phyloP scores from a whole-genome alignment of 176 grass and related monocot genomes.

The Secale cereale region DNA sequence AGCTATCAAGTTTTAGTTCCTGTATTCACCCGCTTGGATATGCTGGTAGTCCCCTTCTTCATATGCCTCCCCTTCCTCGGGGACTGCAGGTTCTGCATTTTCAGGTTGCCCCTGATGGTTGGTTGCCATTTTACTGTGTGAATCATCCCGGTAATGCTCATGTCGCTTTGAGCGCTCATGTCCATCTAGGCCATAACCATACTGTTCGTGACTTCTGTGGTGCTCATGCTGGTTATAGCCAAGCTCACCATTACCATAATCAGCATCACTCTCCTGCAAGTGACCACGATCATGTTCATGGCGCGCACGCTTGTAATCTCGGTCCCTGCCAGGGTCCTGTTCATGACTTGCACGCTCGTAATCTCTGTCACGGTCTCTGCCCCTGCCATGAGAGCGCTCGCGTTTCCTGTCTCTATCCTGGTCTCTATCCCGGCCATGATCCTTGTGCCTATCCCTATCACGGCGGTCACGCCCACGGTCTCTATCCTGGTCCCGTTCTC shows the following conservation, averaged over 20 bases:
- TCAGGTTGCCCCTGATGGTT: conserved; percentile 13
- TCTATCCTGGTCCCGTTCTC: conserved; percentile 35
- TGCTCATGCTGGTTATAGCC: conserved; percentile 41
- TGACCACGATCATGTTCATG: conserved; percentile 37
- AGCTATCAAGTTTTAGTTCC: conserved; percentile 6
- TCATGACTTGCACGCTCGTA: conserved; percentile 24
- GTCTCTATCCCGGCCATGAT: conserved; percentile 51
- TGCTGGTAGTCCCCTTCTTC: conserved; percentile 41
- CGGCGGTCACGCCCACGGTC: conserved; percentile 41
- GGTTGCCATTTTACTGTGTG: conserved; percentile 16
- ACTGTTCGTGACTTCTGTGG: conserved; percentile 18
- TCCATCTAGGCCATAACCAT: conserved; percentile 44
- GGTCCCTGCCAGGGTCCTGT: conserved; percentile 39
- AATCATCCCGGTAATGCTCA: neutral
- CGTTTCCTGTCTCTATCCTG: conserved; percentile 40
- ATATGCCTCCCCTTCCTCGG: conserved; percentile 55
- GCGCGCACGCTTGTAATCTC: conserved; percentile 32
- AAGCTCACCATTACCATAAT: conserved; percentile 28
- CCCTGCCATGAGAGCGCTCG: conserved; percentile 42
- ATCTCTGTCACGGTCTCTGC: conserved; percentile 44
- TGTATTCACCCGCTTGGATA: conserved; percentile 34
- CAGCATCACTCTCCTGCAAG: conserved; percentile 44
- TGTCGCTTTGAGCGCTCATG: conserved; percentile 22
- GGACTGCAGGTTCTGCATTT: conserved; percentile 28
- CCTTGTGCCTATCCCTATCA: conserved; percentile 45